These are phyloP conservation scores for Penicillium janthinellum DNA, from an alignment of 2,329 filamentous ascomycete species.

Conservation along the genomic window DNA sequence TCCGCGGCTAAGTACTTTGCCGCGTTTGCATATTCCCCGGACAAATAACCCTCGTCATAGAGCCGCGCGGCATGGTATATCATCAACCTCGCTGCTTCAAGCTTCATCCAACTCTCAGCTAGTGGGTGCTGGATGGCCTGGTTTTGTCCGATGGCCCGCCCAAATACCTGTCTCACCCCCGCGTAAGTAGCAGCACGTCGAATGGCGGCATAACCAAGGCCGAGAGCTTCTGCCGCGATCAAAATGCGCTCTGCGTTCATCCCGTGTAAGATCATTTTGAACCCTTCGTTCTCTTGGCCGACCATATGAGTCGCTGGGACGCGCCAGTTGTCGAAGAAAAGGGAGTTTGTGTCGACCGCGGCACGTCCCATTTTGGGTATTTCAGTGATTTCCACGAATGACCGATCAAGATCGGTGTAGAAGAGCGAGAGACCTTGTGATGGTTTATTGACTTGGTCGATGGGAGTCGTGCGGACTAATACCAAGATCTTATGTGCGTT, in stretches of 20 bases:
- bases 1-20: constrained; percentile 63
- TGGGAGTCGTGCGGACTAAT: constrained; percentile 45
- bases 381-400: constrained; percentile 43
- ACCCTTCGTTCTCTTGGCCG: constrained; percentile 48
- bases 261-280: constrained; percentile 47
- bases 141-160: constrained; percentile 57
- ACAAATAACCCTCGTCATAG: constrained; percentile 55
- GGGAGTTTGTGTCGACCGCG: constrained; percentile 48
- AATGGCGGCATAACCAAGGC: constrained; percentile 49
- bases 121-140: constrained; percentile 60
- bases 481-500: constrained; percentile 49
- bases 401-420: constrained; percentile 46
- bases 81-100: constrained; percentile 59
- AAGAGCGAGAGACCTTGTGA: constrained; percentile 49
- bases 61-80: constrained; percentile 60
- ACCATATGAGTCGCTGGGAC: constrained; percentile 45
- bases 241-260: constrained; percentile 45
- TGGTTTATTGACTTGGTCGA: constrained; percentile 46
- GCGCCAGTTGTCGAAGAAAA: constrained; percentile 50
- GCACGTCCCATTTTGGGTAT: constrained; percentile 51
- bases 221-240: constrained; percentile 45
- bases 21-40: constrained; percentile 58
- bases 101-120: constrained; percentile 58
- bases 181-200: constrained; percentile 51
- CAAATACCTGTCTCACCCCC: constrained; percentile 53